These are phyloP conservation scores for Coniochaeta prunicola DNA, from an alignment of 2,329 filamentous ascomycete species.

Conservation along the genomic window DNA sequence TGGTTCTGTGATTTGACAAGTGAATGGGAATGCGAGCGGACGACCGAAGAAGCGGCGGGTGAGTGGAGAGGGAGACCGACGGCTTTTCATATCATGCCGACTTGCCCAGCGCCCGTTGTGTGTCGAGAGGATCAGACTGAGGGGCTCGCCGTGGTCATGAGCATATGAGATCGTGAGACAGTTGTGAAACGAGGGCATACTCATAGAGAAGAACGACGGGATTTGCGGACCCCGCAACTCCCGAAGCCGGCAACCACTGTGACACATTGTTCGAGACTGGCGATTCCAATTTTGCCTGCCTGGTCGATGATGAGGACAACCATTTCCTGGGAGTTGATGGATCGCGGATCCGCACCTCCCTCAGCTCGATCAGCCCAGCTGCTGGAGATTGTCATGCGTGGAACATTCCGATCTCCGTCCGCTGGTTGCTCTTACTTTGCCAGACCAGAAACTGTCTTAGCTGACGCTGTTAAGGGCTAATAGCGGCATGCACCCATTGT, in stretches of 20 bases:
- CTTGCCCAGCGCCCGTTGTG: background rate
- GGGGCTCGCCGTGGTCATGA: background rate
- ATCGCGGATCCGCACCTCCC: background rate
- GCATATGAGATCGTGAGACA: slow-evolving; percentile 2
- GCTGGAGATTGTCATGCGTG: background rate
- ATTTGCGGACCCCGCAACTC: background rate
- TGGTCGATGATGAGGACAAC: background rate
- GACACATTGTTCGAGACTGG: background rate
- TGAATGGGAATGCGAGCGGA: background rate
- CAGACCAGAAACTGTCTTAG: background rate
- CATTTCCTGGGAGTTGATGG: background rate
- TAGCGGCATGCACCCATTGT: background rate
- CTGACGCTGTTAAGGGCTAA: background rate
- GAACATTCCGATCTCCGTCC: background rate
- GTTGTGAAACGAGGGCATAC: background rate
- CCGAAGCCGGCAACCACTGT: background rate
- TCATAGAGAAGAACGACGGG: background rate
- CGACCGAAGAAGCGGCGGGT: background rate
- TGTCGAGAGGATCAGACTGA: background rate
- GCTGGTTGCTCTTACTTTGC: background rate
- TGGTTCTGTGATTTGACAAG: background rate
- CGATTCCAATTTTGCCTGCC: background rate
- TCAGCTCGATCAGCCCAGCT: background rate
- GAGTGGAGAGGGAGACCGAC: background rate
- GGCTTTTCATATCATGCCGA: background rate